phyloP scores from a whole-genome alignment of 345 rosid species.

The Camelina laxa region DNA sequence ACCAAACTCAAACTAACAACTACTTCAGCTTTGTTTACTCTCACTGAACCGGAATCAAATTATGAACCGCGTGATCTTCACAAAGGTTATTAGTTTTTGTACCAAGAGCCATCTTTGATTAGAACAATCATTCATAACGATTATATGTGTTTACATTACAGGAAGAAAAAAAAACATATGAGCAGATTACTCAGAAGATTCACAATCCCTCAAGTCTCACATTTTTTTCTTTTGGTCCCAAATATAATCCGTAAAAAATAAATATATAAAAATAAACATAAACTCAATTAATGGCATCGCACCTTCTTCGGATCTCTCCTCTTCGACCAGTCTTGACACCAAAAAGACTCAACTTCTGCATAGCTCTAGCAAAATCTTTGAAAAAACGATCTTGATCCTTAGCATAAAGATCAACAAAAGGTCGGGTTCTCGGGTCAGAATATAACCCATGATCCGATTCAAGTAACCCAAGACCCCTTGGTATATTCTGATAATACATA shows the following conservation, averaged over 20 bases:
- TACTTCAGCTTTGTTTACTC: constrained; percentile 3
- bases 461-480: constrained; percentile 76
- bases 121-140: not conserved
- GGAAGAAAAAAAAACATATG: not conserved
- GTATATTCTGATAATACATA: constrained; percentile 75
- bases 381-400: constrained; percentile 67
- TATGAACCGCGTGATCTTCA: not conserved
- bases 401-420: constrained; percentile 75
- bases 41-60: not conserved
- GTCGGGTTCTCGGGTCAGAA: constrained; percentile 60
- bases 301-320: constrained; percentile 92
- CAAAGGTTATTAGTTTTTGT: not conserved
- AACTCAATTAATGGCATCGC: constrained; percentile 75
- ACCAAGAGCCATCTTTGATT: not conserved
- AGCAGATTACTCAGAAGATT: constrained; percentile 27
- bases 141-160: constrained; percentile 33
- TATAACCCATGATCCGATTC: constrained; percentile 76
- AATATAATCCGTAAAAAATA: constrained; percentile 17
- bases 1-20: constrained; percentile 29
- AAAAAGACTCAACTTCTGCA: constrained; percentile 78
- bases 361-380: constrained; percentile 68
- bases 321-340: constrained; percentile 79
- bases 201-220: constrained; percentile 29
- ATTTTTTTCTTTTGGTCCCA: not conserved
- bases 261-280: not conserved